Evolutionary conservation across 2,329 filamentous ascomycete genomes (phyloP).

Genomic region (Xylaria arbuscula): DNA sequence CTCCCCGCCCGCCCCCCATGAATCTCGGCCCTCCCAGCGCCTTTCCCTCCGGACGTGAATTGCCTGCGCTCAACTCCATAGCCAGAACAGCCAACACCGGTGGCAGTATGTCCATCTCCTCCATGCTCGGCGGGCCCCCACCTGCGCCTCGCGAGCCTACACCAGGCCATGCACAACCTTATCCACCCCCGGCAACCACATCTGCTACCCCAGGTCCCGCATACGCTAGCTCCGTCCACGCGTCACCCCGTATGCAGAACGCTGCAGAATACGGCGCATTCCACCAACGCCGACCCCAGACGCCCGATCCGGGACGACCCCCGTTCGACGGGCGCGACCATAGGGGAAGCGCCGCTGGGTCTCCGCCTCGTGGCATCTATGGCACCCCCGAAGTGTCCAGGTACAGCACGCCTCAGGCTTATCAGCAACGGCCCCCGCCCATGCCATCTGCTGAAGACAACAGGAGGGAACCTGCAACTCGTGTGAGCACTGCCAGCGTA

Average conservation of each 20-base stretch:
- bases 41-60: slow-evolving; percentile 49
- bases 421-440: slow-evolving; percentile 62
- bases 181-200: slow-evolving; percentile 54
- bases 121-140: slow-evolving; percentile 67
- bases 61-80: slow-evolving; percentile 53
- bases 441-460: slow-evolving; percentile 59
- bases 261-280: slow-evolving; percentile 65
- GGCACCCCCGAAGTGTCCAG: slow-evolving; percentile 68
- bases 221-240: slow-evolving; percentile 63
- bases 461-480: slow-evolving; percentile 52
- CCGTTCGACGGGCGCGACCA: slow-evolving; percentile 60
- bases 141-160: slow-evolving; percentile 57
- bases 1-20: slow-evolving; percentile 46
- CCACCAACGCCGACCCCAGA: slow-evolving; percentile 76
- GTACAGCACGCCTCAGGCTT: slow-evolving; percentile 69
- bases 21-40: slow-evolving; percentile 48
- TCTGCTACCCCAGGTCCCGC: slow-evolving; percentile 57
- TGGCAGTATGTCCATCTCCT: slow-evolving; percentile 71
- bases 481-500: slow-evolving; percentile 50
- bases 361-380: slow-evolving; percentile 61
- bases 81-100: slow-evolving; percentile 59
- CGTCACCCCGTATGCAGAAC: slow-evolving; percentile 66
- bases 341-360: slow-evolving; percentile 59
- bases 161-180: slow-evolving; percentile 56
- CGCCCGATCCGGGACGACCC: slow-evolving; percentile 73